Evolutionary conservation across 2,329 filamentous ascomycete species (phyloP).

Genomic region (Pseudogymnoascus sp.): DNA sequence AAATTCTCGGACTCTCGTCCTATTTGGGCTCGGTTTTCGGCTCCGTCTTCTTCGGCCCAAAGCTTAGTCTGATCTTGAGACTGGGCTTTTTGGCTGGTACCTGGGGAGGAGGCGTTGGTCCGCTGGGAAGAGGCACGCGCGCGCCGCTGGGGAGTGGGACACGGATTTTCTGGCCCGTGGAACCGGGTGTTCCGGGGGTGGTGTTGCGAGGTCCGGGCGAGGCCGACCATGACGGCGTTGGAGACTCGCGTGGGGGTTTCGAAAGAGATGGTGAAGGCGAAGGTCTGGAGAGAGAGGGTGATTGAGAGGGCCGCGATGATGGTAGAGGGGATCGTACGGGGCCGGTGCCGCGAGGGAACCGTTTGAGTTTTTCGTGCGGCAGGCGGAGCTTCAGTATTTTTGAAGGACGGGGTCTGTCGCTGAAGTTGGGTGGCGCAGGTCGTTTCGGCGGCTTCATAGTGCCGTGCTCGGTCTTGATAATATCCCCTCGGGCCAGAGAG

Average conservation of each 20-base stretch:
- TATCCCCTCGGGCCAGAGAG: not conserved
- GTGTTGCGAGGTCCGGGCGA: constrained; percentile 3
- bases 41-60: not conserved
- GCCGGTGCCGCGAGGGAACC: not conserved
- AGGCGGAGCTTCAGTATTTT: constrained; percentile 12
- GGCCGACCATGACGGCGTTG: not conserved
- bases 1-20: not conserved
- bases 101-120: not conserved
- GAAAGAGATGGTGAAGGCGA: constrained; percentile 5
- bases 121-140: constrained; percentile 9
- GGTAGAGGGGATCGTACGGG: constrained; percentile 4
- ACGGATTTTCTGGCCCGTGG: not conserved
- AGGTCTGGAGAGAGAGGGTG: not conserved
- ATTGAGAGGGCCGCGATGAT: not conserved
- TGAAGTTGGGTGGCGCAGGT: constrained; percentile 14
- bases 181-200: not conserved
- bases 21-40: not conserved
- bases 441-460: constrained; percentile 21
- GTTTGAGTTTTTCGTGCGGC: not conserved
- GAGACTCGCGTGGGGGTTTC: not conserved
- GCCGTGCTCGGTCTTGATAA: constrained; percentile 5
- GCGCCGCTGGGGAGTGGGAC: not conserved
- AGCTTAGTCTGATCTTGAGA: constrained; percentile 5
- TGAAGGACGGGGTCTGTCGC: constrained; percentile 1
- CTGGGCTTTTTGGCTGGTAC: not conserved